phyloP scores from a whole-genome alignment of 495 filamentous ascomycete genomes.

The Thozetella sp. region DNA sequence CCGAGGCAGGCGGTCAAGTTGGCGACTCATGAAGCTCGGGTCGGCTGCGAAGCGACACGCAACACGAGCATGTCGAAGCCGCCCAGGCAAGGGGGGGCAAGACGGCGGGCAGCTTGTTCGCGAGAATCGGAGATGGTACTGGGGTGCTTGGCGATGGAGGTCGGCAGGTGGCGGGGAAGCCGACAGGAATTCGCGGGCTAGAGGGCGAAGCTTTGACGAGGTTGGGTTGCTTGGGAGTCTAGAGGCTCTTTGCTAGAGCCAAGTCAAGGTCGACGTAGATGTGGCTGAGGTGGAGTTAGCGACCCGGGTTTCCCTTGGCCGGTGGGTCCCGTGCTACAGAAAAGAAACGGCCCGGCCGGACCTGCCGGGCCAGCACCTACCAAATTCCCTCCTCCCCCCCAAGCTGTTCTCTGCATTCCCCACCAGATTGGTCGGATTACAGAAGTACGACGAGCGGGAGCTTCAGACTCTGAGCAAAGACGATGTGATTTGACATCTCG shows the following conservation, averaged over 20 bases:
- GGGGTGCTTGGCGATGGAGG: neutral
- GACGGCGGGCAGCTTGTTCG: neutral
- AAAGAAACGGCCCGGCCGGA: too few relatives aligned
- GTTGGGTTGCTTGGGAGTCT: conserved; percentile 1
- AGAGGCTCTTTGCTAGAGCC: neutral
- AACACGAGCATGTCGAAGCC: neutral
- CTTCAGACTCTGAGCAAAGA: too few relatives aligned
- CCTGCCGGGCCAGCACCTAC: too few relatives aligned
- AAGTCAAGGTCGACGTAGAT: neutral
- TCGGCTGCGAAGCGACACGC: conserved; percentile 9
- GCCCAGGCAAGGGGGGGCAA: neutral
- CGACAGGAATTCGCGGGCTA: neutral
- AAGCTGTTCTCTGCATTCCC: conserved; percentile 1
- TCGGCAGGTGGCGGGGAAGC: neutral
- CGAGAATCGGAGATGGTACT: neutral
- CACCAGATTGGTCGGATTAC: too few relatives aligned
- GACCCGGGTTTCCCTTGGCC: neutral
- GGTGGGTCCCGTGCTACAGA: neutral
- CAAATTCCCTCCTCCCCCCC: too few relatives aligned
- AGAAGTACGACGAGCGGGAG: too few relatives aligned
- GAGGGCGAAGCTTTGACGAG: conserved; percentile 2
- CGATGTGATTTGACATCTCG: too few relatives aligned
- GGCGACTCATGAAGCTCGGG: conserved; percentile 24
- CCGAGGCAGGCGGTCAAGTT: conserved; percentile 5
- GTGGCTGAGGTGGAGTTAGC: neutral